Conservation (phyloP, 495 filamentous ascomycete genomes). For the Aspergillus haitiensis region DNA sequence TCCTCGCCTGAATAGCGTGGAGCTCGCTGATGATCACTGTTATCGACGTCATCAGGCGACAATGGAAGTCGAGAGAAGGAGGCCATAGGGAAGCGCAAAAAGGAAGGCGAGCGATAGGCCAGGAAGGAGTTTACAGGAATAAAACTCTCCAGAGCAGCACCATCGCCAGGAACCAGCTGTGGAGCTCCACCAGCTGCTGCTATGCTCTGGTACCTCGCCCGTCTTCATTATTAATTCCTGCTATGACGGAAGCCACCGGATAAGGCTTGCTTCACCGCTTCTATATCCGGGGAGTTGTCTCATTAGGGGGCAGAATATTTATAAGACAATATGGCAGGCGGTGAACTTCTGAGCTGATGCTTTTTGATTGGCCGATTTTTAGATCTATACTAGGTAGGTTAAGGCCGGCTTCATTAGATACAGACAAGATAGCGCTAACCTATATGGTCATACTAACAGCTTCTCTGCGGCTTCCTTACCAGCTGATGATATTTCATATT, state of each 20-base stretch:
- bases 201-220: constrained; percentile 6
- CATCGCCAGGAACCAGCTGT: constrained; percentile 15
- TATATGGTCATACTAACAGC: too few species aligned
- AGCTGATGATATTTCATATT: too few species aligned
- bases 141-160: constrained; percentile 2
- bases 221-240: constrained; percentile 4
- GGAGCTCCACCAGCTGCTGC: constrained; percentile 11
- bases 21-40: constrained; percentile 29
- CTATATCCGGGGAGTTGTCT: background rate
- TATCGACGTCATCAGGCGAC: constrained; percentile 25
- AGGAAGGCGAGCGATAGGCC: background rate
- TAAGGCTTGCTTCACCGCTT: background rate
- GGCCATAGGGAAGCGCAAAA: constrained; percentile 21
- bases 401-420: background rate
- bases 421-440: background rate
- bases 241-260: constrained; percentile 17
- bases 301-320: background rate
- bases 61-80: constrained; percentile 20
- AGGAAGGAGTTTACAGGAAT: constrained; percentile 6
- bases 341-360: background rate
- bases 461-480: too few species aligned
- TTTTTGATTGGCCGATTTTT: background rate
- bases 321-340: background rate
- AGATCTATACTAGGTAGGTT: constrained; percentile 1
- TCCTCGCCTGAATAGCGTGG: constrained; percentile 75